Base-by-base conservation (phyloP, 129 eudicot genomes). In the Artemisia annua region DNA sequence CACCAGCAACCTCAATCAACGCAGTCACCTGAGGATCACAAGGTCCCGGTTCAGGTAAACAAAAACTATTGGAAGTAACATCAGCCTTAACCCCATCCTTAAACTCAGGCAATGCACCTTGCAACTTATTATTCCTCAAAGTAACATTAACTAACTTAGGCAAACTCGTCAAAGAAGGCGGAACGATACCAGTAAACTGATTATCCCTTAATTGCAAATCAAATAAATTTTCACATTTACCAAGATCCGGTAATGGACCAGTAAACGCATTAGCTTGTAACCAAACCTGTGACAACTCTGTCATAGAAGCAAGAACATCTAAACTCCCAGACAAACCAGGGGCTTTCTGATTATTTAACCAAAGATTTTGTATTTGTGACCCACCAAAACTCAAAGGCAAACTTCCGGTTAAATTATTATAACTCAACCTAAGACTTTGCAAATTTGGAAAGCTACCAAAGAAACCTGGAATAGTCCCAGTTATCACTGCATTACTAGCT, bases 141-240 rank as follows among this genome's bases (percentile, higher is more conserved):
- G 88, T 67, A 26, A 89, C 70, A 43, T 87, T 87, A 12, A 39
- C 60, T 30, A 89, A 67, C 2, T 63, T 75, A 4, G 85, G 81
- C 4, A 87, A 72, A 55, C 62, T 12, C 55, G 66, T 57, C 19
- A 89, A 3, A 0, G 86, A 72, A 1, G 49, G 50, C 7, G 90
- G 92, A 39, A 89, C 83, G 14, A 82, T 17, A 0, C 96, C 96
- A 12, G 92, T 87, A 5, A 89, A 78, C 49, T 74, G 86, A 43
- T 89, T 89, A 67, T 83, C 92, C 69, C 96, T 70, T 17, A 89
- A 87, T 78, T 89, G 96, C 63, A 89, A 82, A 85, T 89, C 96
- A 26, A 85, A 84, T 11, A 87, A 46, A 52, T 76, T 62, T 0
- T 3, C 7, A 26, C 96, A 87, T 32, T 67, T 79, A 0, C 87